phyloP scores from a whole-genome alignment of 306 rosid genomes.

The Abrus precatorius region DNA sequence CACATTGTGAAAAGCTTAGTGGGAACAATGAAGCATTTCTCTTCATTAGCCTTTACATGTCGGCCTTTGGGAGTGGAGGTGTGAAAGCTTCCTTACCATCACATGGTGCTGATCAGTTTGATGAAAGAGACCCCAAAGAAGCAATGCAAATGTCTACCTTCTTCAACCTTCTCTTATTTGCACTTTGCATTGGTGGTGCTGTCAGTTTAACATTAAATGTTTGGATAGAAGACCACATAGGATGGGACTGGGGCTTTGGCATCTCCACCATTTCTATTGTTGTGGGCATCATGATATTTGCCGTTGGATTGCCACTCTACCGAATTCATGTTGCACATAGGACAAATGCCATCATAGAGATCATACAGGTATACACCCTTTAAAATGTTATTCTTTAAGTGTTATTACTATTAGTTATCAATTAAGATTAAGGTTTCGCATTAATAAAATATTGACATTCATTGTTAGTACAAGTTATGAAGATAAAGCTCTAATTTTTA shows the following conservation, averaged over 20 bases:
- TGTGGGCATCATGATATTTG: constrained; percentile 56
- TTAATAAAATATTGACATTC: no score
- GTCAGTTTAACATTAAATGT: constrained; percentile 72
- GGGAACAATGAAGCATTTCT: constrained; percentile 68
- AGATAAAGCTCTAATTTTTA: no score
- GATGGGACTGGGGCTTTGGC: constrained; percentile 93
- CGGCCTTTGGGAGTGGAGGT: constrained; percentile 75
- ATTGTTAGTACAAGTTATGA: no score
- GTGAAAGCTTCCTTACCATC: constrained; percentile 80
- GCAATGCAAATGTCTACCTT: constrained; percentile 75
- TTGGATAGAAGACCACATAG: constrained; percentile 71
- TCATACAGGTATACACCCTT: constrained; percentile 60
- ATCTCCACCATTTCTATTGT: constrained; percentile 63
- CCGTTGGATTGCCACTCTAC: constrained; percentile 74
- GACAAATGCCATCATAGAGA: constrained; percentile 63
- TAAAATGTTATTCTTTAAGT: no score
- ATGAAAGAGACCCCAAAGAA: constrained; percentile 80
- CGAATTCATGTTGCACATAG: constrained; percentile 62
- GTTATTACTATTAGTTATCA: no score
- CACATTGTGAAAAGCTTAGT: constrained; percentile 59
- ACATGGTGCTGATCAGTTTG: constrained; percentile 96
- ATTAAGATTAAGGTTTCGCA: no score
- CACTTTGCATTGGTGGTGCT: constrained; percentile 72
- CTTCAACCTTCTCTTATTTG: constrained; percentile 73
- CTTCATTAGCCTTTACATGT: constrained; percentile 60